Evolutionary conservation across 208 protist genomes (phyloP).

Genomic region (Acanthamoeba rhysodes): DNA sequence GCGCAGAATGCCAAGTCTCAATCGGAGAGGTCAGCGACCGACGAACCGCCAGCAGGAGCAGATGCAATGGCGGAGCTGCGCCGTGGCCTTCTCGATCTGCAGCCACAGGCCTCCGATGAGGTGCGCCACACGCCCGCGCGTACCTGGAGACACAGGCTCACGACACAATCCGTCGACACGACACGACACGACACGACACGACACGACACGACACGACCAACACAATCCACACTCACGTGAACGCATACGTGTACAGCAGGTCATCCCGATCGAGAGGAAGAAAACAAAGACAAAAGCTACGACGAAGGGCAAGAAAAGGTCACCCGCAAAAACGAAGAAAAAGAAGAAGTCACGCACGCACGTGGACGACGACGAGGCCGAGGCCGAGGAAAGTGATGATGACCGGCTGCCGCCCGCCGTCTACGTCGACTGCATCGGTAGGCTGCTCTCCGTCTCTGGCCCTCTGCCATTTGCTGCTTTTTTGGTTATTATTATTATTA

Average conservation of each 20-base stretch:
- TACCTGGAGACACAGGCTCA: too few species aligned
- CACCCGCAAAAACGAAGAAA: background rate
- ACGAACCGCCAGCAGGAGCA: too few species aligned
- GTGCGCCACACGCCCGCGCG: background rate
- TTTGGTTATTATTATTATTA: background rate
- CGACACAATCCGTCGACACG: too few species aligned
- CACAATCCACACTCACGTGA: background rate
- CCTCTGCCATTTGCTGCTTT: too few species aligned
- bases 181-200: too few species aligned
- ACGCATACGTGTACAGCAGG: background rate
- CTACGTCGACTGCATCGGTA: slow-evolving; percentile 17
- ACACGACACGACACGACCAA: too few species aligned
- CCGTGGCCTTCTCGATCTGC: background rate
- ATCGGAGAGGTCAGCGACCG: too few species aligned
- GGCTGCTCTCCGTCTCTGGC: background rate
- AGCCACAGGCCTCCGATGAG: background rate
- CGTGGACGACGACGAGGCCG: background rate
- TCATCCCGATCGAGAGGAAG: background rate
- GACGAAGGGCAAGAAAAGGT: background rate
- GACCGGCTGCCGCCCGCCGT: background rate
- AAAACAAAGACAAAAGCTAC: background rate
- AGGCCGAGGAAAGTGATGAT: background rate
- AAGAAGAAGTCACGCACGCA: background rate
- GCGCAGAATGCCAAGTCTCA: too few species aligned
- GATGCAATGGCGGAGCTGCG: background rate